Evolutionary conservation across 75 land plant genomes (phyloP).

Genomic region (Larix kaempferi): DNA sequence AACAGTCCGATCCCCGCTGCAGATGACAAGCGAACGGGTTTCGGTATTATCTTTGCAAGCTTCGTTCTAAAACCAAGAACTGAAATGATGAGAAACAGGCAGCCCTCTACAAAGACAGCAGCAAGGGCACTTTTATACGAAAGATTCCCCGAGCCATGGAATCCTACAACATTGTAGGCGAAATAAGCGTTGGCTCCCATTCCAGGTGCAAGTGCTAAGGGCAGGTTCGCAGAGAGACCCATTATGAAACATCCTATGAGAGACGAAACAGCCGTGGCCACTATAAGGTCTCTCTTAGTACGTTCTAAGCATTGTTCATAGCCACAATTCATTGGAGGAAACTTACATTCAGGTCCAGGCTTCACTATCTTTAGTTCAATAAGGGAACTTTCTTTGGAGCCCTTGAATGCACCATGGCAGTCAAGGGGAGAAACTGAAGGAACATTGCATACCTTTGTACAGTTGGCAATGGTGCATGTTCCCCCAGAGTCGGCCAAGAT

Average conservation of each 20-base stretch:
- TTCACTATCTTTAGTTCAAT: slow-evolving; percentile 6
- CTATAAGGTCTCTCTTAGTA: slow-evolving; percentile 57
- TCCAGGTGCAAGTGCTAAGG: slow-evolving; percentile 80
- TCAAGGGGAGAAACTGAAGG: slow-evolving; percentile 4
- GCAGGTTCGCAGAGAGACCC: slow-evolving; percentile 83
- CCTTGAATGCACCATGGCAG: slow-evolving; percentile 11
- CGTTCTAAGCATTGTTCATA: slow-evolving; percentile 51
- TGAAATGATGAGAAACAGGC: slow-evolving; percentile 47
- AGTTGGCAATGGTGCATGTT: slow-evolving; percentile 62
- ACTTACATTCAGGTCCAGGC: slow-evolving; percentile 47
- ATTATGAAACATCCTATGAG: slow-evolving; percentile 64
- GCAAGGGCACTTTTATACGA: slow-evolving; percentile 61
- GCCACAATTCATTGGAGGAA: slow-evolving; percentile 38
- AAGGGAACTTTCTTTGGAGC: neutral
- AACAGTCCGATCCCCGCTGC: slow-evolving; percentile 86
- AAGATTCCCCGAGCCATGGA: slow-evolving; percentile 71
- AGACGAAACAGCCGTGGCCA: slow-evolving; percentile 62
- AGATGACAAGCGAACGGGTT: slow-evolving; percentile 48
- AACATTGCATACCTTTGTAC: slow-evolving; percentile 32
- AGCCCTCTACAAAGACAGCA: slow-evolving; percentile 68
- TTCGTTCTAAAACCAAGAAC: slow-evolving; percentile 58
- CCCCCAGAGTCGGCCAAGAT: slow-evolving; percentile 89
- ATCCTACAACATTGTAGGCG: slow-evolving; percentile 81
- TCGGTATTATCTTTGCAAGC: slow-evolving; percentile 63
- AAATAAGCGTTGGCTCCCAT: slow-evolving; percentile 95